phyloP scores from a whole-genome alignment of 371 early-diverging fungal species.

The Zopfochytrium polystomum region DNA sequence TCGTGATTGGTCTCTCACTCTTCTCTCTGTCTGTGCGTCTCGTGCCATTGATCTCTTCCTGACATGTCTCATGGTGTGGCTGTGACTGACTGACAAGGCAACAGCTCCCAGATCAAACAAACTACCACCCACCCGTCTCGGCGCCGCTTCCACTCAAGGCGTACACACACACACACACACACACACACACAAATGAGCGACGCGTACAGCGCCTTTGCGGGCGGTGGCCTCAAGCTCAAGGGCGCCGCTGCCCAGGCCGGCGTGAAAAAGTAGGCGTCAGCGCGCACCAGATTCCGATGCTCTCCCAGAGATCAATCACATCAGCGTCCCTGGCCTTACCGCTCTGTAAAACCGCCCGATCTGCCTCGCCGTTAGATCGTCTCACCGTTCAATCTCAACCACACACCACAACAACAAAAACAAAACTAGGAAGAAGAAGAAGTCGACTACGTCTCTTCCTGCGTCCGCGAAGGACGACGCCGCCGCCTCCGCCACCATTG shows the following conservation, averaged over 20 bases:
- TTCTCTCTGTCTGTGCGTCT: no score
- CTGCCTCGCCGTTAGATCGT: background rate
- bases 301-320: background rate
- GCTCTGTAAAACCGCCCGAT: background rate
- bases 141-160: no score
- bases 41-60: no score
- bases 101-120: no score
- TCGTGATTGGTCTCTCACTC: no score
- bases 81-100: no score
- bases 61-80: no score
- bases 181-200: conserved; percentile 9
- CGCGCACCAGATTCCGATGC: no score
- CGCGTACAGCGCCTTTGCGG: conserved; percentile 28
- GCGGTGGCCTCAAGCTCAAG: conserved; percentile 41
- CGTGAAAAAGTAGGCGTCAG: conserved; percentile 27
- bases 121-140: no score
- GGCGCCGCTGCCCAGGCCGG: conserved; percentile 18
- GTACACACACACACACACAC: no score
- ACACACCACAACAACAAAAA: background rate
- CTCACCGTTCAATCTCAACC: background rate
- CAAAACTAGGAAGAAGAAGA: conserved; percentile 28
- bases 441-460: conserved; percentile 5
- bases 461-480: background rate
- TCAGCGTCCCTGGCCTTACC: background rate
- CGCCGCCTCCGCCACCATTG: background rate